Conservation (phyloP, 495 filamentous ascomycete genomes). For the Saxispiralis lemnorum region DNA sequence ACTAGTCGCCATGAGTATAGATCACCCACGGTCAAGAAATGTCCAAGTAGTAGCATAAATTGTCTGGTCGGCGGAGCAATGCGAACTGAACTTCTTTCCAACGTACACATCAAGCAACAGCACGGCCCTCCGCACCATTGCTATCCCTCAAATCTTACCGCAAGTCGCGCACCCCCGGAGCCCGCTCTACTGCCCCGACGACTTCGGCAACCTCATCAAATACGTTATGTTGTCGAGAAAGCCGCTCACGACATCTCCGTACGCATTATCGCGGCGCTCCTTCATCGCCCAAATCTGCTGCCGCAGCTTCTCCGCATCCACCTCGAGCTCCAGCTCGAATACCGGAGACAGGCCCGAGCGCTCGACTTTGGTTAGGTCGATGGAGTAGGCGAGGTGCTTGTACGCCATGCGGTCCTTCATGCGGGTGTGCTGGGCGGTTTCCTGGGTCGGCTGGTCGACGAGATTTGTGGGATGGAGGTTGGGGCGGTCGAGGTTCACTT, state of each 20-base stretch:
- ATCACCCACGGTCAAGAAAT: too few relatives aligned
- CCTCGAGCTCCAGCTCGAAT: conserved; percentile 78
- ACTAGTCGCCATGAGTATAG: too few relatives aligned
- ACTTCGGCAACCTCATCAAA: conserved; percentile 6
- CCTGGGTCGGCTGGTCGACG: conserved; percentile 32
- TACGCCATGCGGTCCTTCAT: conserved; percentile 84
- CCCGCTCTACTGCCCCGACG: too few relatives aligned
- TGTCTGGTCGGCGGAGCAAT: too few relatives aligned
- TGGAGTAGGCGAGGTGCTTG: conserved; percentile 61
- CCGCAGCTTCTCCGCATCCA: conserved; percentile 47
- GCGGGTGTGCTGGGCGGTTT: conserved; percentile 28
- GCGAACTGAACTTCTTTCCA: too few relatives aligned
- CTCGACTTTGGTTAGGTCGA: conserved; percentile 80
- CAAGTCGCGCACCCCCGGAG: too few relatives aligned
- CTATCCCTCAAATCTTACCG: too few relatives aligned
- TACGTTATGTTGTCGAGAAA: conserved; percentile 62
- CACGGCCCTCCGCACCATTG: too few relatives aligned
- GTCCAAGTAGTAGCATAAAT: too few relatives aligned
- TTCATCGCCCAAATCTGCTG: conserved; percentile 49
- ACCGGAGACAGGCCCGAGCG: conserved; percentile 36
- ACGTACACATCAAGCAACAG: too few relatives aligned
- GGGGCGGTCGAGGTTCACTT: conserved; percentile 57
- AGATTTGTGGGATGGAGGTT: conserved; percentile 25
- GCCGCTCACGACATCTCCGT: conserved; percentile 57
- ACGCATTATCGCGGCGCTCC: conserved; percentile 43